Base-by-base conservation (phyloP, 805 yeast species). In the Debaryomyces hansenii region DNA sequence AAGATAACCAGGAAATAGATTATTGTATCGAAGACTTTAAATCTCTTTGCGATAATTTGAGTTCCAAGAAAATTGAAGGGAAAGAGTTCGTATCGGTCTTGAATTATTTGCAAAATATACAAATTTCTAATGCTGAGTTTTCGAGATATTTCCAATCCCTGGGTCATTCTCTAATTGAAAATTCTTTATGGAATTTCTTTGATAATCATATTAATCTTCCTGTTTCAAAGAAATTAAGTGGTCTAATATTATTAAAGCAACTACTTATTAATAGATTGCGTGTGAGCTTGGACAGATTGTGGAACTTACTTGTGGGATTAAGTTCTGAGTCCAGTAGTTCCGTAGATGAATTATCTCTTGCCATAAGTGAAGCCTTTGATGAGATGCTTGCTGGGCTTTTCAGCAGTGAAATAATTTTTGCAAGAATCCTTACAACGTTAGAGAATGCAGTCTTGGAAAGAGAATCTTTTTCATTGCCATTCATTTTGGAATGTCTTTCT, bases 191-290 rank as follows among this genome's bases (percentile, higher is more conserved):
- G 62, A 43, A 24, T 4, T 64, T 46, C 41, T 57, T 60, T 34
- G 38, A 45, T 7, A 37, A 35, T 27, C 43, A 38, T 2, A 31
- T 18, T 42, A 46, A 41, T 1, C 15, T 16, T 32, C 41, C 46
- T 8, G 28, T 45, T 12, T 31, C 58, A 1, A 51, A 51, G 15
- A 42, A 58, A 3, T 45, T 67, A 11, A 60, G 60, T 43, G 77
- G 70, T 3, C 60, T 72, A 40, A 55, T 72, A 18, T 38, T 73
- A 7, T 20, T 71, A 20, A 72, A 72, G 43, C 76, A 69, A 47
- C 41, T 68, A 31, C 57, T 72, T 12, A 63, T 69, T 28, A 65
- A 59, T 47, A 50, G 63, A 14, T 45, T 42, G 21, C 35, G 46
- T 4, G 33, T 70, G 15, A 51, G 58, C 10, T 46, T 62, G 29